A percentile compares a stretch with the other conserved stretches of the same genome.
These are phyloP conservation scores for Solanum piurae DNA, from an alignment of 257 asterid species.

Conservation along the genomic window DNA sequence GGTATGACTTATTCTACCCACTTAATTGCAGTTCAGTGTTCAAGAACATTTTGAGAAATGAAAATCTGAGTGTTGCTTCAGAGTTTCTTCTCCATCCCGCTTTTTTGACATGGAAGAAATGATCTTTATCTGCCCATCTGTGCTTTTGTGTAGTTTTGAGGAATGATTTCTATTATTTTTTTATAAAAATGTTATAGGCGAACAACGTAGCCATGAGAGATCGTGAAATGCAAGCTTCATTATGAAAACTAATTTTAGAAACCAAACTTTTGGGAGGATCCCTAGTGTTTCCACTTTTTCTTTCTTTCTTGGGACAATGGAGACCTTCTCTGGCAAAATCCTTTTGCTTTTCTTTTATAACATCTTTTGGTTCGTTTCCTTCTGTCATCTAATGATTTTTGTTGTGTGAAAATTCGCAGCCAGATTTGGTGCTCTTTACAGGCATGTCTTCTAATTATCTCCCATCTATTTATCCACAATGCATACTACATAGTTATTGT, in stretches of 20 bases:
- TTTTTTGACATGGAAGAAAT: not conserved
- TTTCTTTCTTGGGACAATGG: not conserved
- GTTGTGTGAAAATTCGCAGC: slow-evolving; percentile 53
- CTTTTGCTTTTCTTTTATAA: not conserved
- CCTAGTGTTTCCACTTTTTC: not conserved
- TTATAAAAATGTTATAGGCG: not conserved
- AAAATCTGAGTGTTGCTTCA: not conserved
- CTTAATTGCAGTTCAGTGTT: not conserved
- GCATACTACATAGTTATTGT: not conserved
- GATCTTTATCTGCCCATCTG: not conserved
- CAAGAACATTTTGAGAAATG: not conserved
- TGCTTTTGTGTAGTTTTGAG: not conserved
- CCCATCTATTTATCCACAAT: not conserved
- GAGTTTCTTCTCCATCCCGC: not conserved
- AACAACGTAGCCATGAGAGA: not conserved
- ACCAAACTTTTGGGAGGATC: not conserved
- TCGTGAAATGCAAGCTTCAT: not conserved
- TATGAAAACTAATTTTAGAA: not conserved
- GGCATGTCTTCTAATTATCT: slow-evolving; percentile 48
- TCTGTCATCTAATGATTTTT: slow-evolving; percentile 16
- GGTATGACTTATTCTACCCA: not conserved
- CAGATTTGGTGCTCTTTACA: slow-evolving; percentile 91
- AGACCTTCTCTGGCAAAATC: not conserved
- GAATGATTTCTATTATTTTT: not conserved
- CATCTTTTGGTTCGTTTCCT: slow-evolving; percentile 1